Conservation (phyloP, 176 grass and related monocot genomes). For the Cenchrus americanus region DNA sequence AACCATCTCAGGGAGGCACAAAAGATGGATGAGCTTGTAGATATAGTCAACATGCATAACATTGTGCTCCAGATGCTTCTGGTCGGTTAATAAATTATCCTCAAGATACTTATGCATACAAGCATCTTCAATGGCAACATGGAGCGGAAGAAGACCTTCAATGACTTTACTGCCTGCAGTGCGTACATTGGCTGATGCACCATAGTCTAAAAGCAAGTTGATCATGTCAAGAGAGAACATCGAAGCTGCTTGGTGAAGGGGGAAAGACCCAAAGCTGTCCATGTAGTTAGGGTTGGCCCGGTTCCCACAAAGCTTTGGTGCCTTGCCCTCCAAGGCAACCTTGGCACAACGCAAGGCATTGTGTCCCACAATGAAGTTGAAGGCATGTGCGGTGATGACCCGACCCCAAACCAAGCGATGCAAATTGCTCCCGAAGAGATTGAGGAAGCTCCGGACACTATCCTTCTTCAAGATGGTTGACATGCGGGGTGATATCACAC, state of each 20-base stretch:
- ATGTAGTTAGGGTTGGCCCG: neutral
- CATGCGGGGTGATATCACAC: no score
- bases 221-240: neutral
- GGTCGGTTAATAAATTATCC: neutral
- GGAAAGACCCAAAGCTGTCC: no score
- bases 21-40: neutral
- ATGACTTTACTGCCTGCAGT: neutral
- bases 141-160: neutral
- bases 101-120: neutral
- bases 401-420: neutral
- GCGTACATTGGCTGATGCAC: constrained; percentile 10
- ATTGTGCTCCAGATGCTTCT: neutral
- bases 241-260: no score
- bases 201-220: neutral
- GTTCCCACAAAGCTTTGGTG: neutral
- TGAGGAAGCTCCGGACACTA: neutral
- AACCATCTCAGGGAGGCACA: constrained; percentile 4
- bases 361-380: neutral
- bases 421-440: neutral
- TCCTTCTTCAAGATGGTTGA: neutral
- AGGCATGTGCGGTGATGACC: neutral
- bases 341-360: neutral
- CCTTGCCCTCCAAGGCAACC: neutral
- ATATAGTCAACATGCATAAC: neutral
- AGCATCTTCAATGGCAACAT: neutral